These are phyloP conservation scores for Mimosa bimucronata DNA, from an alignment of 306 rosid species.

Conservation along the genomic window DNA sequence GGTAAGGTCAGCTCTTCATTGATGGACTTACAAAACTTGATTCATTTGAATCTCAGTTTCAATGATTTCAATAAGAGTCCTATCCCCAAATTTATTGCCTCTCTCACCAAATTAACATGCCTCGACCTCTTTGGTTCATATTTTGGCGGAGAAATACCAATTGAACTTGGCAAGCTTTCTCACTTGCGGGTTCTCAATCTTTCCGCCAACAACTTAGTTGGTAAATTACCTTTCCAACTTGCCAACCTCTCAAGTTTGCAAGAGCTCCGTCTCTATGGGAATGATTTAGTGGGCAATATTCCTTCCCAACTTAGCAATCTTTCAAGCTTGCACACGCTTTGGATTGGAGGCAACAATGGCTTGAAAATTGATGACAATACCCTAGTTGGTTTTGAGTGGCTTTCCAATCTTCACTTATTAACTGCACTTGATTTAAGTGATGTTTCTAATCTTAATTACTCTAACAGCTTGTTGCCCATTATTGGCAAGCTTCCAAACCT, in stretches of 20 bases:
- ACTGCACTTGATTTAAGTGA: too few relatives aligned
- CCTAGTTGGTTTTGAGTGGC: neutral
- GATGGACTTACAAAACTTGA: neutral
- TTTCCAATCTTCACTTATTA: neutral
- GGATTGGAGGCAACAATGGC: neutral
- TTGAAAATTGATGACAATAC: neutral
- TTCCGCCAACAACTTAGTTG: neutral
- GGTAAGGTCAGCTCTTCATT: neutral
- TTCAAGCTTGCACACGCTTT: neutral
- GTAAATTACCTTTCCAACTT: neutral
- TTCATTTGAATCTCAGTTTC: neutral
- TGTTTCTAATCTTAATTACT: too few relatives aligned
- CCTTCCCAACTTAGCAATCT: too few relatives aligned
- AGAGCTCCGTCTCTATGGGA: too few relatives aligned
- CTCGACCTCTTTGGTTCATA: neutral
- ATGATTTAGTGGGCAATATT: too few relatives aligned
- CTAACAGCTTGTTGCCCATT: neutral
- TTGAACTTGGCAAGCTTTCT: too few relatives aligned
- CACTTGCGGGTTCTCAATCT: neutral
- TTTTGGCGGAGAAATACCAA: neutral
- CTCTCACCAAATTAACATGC: too few relatives aligned
- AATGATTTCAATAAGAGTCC: neutral
- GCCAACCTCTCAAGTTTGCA: too few relatives aligned
- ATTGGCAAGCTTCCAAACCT: neutral
- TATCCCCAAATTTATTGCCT: too few relatives aligned